Evolutionary conservation across 2,329 filamentous ascomycete species (phyloP).

Genomic region (Aspergillus candidus): DNA sequence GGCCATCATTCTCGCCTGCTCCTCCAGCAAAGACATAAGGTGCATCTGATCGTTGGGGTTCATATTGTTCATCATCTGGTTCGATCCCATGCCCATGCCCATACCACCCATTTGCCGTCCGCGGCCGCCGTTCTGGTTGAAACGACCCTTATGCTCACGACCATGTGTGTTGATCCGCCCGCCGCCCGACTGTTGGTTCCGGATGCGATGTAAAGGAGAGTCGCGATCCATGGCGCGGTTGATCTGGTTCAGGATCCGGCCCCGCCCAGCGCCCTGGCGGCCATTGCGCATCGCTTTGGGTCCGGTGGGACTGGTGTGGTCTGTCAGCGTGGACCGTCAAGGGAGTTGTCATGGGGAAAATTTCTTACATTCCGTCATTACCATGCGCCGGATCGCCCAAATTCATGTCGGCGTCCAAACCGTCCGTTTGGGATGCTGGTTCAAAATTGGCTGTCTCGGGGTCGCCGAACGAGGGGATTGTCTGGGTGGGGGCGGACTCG

Average conservation of each 20-base stretch:
- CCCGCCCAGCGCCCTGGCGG: slow-evolving; percentile 55
- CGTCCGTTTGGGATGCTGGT: slow-evolving; percentile 23
- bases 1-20: slow-evolving; percentile 80
- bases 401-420: slow-evolving; percentile 68
- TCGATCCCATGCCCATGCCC: slow-evolving; percentile 28
- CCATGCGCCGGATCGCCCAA: slow-evolving; percentile 56
- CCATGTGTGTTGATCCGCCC: slow-evolving; percentile 76
- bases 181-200: slow-evolving; percentile 57
- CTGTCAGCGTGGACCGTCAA: slow-evolving; percentile 33
- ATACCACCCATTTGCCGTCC: slow-evolving; percentile 44
- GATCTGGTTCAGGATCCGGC: slow-evolving; percentile 79
- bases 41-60: slow-evolving; percentile 66
- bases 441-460: slow-evolving; percentile 26
- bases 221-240: slow-evolving; percentile 81
- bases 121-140: slow-evolving; percentile 34
- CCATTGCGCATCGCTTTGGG: slow-evolving; percentile 90
- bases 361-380: slow-evolving; percentile 35
- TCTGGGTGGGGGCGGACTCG: slow-evolving; percentile 18
- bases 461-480: slow-evolving; percentile 30
- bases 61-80: slow-evolving; percentile 46
- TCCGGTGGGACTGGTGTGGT: slow-evolving; percentile 67
- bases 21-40: slow-evolving; percentile 71
- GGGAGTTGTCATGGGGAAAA: slow-evolving; percentile 4
- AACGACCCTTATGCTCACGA: slow-evolving; percentile 64
- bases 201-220: slow-evolving; percentile 72